Evolutionary conservation across 345 rosid genomes (phyloP).

Genomic region (Pugionium dolabratum): DNA sequence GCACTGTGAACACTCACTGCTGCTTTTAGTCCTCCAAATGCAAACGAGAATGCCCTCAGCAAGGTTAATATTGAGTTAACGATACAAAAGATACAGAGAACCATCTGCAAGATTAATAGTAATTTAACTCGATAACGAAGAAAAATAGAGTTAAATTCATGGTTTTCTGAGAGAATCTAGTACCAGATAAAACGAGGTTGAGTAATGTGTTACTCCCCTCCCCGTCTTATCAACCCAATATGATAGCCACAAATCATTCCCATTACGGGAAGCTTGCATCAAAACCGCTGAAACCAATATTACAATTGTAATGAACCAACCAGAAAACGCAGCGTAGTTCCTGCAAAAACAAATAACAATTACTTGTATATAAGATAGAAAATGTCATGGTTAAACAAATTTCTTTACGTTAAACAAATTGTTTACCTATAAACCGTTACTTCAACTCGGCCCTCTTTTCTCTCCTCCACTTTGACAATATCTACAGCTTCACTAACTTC

Average conservation of each 20-base stretch:
- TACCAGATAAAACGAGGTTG: constrained; percentile 86
- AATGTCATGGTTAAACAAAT: neutral
- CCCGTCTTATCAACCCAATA: constrained; percentile 86
- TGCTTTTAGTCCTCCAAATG: constrained; percentile 84
- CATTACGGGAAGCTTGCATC: constrained; percentile 97
- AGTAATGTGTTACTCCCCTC: constrained; percentile 46
- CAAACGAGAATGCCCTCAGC: constrained; percentile 94
- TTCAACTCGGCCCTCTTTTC: constrained; percentile 89
- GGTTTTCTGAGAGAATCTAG: constrained; percentile 4
- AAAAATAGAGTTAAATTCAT: constrained; percentile 13
- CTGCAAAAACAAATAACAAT: constrained; percentile 47
- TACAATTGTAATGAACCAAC: constrained; percentile 65
- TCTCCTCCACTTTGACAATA: constrained; percentile 58
- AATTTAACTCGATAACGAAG: constrained; percentile 5
- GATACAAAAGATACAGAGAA: constrained; percentile 73
- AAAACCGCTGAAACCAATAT: constrained; percentile 71
- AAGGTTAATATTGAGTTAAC: constrained; percentile 71
- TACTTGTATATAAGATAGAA: neutral
- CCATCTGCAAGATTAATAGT: constrained; percentile 49
- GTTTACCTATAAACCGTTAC: constrained; percentile 71
- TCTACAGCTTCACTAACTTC: constrained; percentile 53
- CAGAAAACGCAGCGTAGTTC: constrained; percentile 74
- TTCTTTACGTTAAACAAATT: neutral
- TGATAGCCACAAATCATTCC: constrained; percentile 90
- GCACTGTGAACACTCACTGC: constrained; percentile 70